phyloP scores from a whole-genome alignment of 2,329 filamentous ascomycete species.

The Ophiosphaerella narmari region DNA sequence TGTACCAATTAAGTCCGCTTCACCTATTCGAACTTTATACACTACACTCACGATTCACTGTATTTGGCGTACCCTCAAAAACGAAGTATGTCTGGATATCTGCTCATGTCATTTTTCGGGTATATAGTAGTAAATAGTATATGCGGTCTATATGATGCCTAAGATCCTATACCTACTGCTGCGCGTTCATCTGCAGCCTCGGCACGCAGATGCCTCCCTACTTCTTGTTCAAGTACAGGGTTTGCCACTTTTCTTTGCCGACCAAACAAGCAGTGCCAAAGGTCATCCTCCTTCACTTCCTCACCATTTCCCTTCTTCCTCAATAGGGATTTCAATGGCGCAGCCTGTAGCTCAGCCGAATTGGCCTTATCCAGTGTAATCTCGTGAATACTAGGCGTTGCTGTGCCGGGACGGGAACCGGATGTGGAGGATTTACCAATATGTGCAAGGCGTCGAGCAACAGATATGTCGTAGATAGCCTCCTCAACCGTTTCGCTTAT shows the following conservation, averaged over 20 bases:
- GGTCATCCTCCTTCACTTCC: constrained; percentile 73
- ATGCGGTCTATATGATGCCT: too few species aligned
- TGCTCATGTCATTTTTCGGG: too few species aligned
- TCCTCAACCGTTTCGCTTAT: constrained; percentile 91
- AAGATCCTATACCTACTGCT: background rate
- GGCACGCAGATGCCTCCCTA: constrained; percentile 57
- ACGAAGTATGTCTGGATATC: too few species aligned
- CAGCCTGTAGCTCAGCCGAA: constrained; percentile 78
- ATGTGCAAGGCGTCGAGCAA: constrained; percentile 76
- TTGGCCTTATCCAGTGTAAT: constrained; percentile 79
- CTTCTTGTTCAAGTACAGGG: constrained; percentile 48
- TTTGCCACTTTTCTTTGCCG: constrained; percentile 48
- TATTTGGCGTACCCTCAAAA: too few species aligned
- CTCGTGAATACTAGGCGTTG: constrained; percentile 55
- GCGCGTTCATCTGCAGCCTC: constrained; percentile 58
- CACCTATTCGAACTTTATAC: too few species aligned
- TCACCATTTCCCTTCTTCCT: constrained; percentile 76
- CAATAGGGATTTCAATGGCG: constrained; percentile 71
- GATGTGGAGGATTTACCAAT: constrained; percentile 52
- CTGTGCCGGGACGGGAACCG: constrained; percentile 16
- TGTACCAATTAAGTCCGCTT: too few species aligned
- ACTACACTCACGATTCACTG: too few species aligned
- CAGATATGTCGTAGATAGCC: constrained; percentile 86
- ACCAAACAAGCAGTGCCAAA: constrained; percentile 91
- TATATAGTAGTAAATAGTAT: too few species aligned